phyloP scores from a whole-genome alignment of 2,329 filamentous ascomycete genomes.

The Ophiostoma piceae region DNA sequence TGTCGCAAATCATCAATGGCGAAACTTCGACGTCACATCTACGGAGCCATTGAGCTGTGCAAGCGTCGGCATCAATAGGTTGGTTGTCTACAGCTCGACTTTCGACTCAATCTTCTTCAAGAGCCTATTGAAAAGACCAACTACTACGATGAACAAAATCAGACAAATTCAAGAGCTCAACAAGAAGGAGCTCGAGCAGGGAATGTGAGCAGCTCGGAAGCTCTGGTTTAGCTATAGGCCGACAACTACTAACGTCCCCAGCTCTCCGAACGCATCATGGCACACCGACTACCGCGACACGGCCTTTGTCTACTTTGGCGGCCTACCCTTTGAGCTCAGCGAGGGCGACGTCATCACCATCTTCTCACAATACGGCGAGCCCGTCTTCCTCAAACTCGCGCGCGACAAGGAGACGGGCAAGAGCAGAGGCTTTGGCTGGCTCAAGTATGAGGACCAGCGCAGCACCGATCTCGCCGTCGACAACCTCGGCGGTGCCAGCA shows the following conservation, averaged over 20 bases:
- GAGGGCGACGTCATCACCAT: conserved; percentile 96
- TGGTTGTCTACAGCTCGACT: background rate
- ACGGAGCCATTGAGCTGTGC: background rate
- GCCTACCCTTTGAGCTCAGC: conserved; percentile 83
- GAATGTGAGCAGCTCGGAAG: conserved; percentile 52
- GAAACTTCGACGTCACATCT: background rate
- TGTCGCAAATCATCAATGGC: conserved; percentile 1
- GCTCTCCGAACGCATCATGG: conserved; percentile 84
- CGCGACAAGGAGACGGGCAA: conserved; percentile 97
- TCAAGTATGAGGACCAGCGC: conserved; percentile 97
- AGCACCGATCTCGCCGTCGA: conserved; percentile 95
- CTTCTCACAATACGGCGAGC: conserved; percentile 95
- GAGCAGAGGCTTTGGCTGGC: conserved; percentile 87
- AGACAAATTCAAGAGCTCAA: conserved; percentile 89
- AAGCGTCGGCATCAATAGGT: background rate
- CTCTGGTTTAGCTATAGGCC: background rate
- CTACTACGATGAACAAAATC: conserved; percentile 76
- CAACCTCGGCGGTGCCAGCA: conserved; percentile 81
- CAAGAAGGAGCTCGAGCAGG: conserved; percentile 86
- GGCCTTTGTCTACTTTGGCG: conserved; percentile 93
- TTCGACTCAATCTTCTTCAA: background rate
- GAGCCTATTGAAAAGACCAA: background rate
- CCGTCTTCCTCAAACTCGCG: conserved; percentile 83
- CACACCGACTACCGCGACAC: conserved; percentile 94
- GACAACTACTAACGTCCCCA: conserved; percentile 34